These are phyloP conservation scores for Boletus barrowsii DNA, from an alignment of 768 basidiomycete genomes.

Conservation along the genomic window DNA sequence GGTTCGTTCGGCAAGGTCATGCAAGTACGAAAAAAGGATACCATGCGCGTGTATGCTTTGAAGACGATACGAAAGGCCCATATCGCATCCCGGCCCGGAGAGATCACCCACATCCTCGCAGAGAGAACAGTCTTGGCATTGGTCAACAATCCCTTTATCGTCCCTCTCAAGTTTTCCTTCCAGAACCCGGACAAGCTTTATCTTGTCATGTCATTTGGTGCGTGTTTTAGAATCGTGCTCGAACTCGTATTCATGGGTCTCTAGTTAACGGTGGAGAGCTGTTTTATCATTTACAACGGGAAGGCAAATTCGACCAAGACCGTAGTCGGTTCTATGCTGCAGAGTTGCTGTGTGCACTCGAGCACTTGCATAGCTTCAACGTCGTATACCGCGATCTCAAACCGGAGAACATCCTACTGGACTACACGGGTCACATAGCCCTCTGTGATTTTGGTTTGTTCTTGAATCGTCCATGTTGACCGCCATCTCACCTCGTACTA, in stretches of 20 bases:
- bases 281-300: conserved; percentile 95
- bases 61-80: conserved; percentile 99
- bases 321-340: conserved; percentile 97
- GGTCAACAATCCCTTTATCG: conserved; percentile 98
- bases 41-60: conserved; percentile 93
- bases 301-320: conserved; percentile 93
- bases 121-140: conserved; percentile 95
- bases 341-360: conserved; percentile 91
- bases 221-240: conserved; percentile 19
- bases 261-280: conserved; percentile 95
- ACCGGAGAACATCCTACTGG: conserved; percentile 95
- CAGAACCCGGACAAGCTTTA: conserved; percentile 98
- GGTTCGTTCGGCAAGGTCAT: conserved; percentile 98
- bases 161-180: conserved; percentile 98
- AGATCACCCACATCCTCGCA: conserved; percentile 97
- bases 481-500: conserved; percentile 19
- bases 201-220: conserved; percentile 93
- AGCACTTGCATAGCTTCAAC: conserved; percentile 96
- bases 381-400: conserved; percentile 98
- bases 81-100: conserved; percentile 92
- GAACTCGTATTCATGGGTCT: neutral
- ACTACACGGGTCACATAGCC: conserved; percentile 97
- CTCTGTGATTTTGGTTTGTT: conserved; percentile 87
- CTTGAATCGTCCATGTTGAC: neutral
- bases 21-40: conserved; percentile 99